phyloP scores from a whole-genome alignment of 495 filamentous ascomycete genomes.

The Podospora conica region DNA sequence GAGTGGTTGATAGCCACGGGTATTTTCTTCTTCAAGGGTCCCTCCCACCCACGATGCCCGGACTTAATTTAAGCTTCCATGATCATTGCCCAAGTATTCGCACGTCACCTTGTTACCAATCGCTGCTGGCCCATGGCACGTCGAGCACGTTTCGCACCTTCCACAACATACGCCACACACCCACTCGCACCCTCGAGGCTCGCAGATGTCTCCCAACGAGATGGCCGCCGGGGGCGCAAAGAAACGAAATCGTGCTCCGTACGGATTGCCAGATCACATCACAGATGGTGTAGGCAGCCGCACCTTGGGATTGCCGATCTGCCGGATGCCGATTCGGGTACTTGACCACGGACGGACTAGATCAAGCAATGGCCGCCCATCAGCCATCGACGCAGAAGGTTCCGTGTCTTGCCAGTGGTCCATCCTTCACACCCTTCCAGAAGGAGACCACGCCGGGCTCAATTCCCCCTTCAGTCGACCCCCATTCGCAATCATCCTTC shows the following conservation, averaged over 20 bases:
- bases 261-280: no score
- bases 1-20: no score
- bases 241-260: no score
- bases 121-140: background rate
- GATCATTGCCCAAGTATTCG: background rate
- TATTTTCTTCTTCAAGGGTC: no score
- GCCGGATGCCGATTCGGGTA: background rate
- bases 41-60: background rate
- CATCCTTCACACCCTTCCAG: background rate
- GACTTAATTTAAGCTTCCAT: background rate
- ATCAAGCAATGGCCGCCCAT: background rate
- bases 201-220: no score
- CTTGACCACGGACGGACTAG: background rate
- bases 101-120: no score
- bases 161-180: no score
- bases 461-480: background rate
- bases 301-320: no score
- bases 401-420: background rate
- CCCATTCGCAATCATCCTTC: background rate
- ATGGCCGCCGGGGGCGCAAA: no score
- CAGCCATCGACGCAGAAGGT: background rate
- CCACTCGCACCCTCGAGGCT: no score
- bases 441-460: background rate
- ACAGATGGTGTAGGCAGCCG: no score
- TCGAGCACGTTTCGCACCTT: no score